A percentile compares a stretch with the other conserved stretches of the same genome.
phyloP scores from a whole-genome alignment of 2,329 filamentous ascomycete genomes.

The Alternaria angustiovoidea region DNA sequence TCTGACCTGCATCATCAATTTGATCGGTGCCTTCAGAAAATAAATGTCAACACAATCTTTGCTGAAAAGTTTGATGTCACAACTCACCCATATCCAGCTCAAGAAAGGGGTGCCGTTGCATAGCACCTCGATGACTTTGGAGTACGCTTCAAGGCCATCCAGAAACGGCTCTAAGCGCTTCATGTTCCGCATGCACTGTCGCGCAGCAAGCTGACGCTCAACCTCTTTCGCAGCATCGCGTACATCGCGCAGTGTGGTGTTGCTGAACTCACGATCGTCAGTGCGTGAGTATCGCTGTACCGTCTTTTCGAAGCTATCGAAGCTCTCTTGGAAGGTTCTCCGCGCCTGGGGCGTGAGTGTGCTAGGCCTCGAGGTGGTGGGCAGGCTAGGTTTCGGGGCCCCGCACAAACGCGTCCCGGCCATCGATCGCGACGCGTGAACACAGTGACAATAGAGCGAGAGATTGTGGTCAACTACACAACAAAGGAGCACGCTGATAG shows the following conservation, averaged over 20 bases:
- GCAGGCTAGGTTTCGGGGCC: too few species aligned
- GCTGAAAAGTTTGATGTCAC: not conserved
- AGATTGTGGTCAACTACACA: too few species aligned
- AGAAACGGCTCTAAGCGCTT: not conserved
- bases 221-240: not conserved
- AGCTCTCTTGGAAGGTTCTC: not conserved
- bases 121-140: not conserved
- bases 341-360: not conserved
- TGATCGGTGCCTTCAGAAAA: not conserved
- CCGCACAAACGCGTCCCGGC: too few species aligned
- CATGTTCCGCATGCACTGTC: not conserved
- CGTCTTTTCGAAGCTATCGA: not conserved
- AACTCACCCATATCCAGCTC: not conserved
- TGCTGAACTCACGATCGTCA: not conserved
- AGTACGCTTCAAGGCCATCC: not conserved
- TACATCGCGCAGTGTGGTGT: not conserved
- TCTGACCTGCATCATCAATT: not conserved
- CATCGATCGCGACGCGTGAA: too few species aligned
- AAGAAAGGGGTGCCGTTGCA: not conserved
- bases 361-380: not conserved
- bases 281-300: not conserved
- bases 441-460: fast-evolving
- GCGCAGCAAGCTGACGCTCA: not conserved
- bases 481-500: too few species aligned
- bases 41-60: not conserved